phyloP scores from a whole-genome alignment of 2,329 filamentous ascomycete genomes.

The Neofusicoccum umdonicola region DNA sequence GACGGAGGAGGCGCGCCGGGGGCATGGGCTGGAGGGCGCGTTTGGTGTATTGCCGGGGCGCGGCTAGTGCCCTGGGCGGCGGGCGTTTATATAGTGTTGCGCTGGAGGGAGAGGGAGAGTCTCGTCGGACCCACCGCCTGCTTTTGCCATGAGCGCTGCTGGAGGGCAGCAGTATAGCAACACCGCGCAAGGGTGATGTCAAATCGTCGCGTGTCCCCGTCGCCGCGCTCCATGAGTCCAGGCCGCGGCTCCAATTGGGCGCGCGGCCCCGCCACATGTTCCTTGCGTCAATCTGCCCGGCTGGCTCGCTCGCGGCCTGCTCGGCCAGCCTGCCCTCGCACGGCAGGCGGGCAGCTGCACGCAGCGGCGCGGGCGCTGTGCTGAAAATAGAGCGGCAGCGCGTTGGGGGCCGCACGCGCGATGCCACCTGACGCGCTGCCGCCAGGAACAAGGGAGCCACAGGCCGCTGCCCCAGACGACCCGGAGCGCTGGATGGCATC shows the following conservation, averaged over 20 bases:
- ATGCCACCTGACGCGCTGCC: neutral
- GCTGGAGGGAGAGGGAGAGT: neutral
- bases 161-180: neutral
- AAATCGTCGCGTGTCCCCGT: neutral
- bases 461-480: neutral
- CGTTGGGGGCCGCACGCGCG: neutral
- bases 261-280: neutral
- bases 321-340: slow-evolving; percentile 8
- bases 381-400: neutral
- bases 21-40: neutral
- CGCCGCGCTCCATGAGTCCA: neutral
- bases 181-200: slow-evolving; percentile 10
- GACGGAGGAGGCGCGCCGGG: neutral
- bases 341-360: neutral
- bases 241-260: slow-evolving; percentile 3
- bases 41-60: slow-evolving; percentile 5
- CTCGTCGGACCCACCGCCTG: neutral
- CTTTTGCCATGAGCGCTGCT: slow-evolving; percentile 3
- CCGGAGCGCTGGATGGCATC: neutral
- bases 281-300: slow-evolving; percentile 4
- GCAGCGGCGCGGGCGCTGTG: neutral
- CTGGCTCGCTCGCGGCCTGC: neutral
- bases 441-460: neutral
- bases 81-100: slow-evolving; percentile 11
- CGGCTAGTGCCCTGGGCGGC: slow-evolving; percentile 7